Percentiles rank a stretch among this genome's conserved stretches.
These are phyloP conservation scores for Fusarium tanahbumbuense DNA, from an alignment of 2,329 filamentous ascomycete genomes.

Conservation along the genomic window DNA sequence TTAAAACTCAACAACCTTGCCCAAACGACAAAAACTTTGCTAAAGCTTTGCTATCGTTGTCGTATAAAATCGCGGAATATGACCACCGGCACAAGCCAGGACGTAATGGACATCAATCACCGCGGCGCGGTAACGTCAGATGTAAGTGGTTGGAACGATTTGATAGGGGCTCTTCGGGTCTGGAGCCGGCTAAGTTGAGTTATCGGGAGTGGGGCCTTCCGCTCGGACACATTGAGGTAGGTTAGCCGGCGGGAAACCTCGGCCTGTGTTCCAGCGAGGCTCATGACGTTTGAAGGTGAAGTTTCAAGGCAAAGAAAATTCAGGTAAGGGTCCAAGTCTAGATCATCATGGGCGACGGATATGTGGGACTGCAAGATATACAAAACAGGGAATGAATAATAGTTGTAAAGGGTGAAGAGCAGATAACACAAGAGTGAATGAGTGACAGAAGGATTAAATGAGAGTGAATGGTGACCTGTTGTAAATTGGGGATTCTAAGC, in stretches of 20 bases:
- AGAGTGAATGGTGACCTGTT: conserved; percentile 16
- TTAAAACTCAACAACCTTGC: conserved; percentile 7
- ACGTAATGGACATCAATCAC: conserved; percentile 47
- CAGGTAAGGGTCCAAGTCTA: background rate
- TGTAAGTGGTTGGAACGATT: conserved; percentile 9
- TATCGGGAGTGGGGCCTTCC: conserved; percentile 16
- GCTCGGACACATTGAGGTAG: conserved; percentile 13
- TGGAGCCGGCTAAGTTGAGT: conserved; percentile 40
- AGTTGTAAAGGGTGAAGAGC: background rate
- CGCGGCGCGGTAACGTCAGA: conserved; percentile 19
- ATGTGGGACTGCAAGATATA: conserved; percentile 6
- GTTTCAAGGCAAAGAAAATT: conserved; percentile 1
- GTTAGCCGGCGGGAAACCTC: conserved; percentile 43
- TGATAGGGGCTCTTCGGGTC: conserved; percentile 35
- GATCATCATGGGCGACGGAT: background rate
- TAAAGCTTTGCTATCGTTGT: conserved; percentile 21
- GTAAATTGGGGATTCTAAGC: conserved; percentile 15
- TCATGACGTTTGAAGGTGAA: conserved; percentile 29
- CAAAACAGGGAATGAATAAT: conserved; percentile 3
- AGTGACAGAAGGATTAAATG: background rate
- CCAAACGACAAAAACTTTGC: conserved; percentile 13
- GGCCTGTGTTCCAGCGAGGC: conserved; percentile 37
- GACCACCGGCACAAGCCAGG: conserved; percentile 21
- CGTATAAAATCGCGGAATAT: conserved; percentile 38
- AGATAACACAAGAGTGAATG: conserved; percentile 3